A percentile compares a stretch with the other conserved stretches of the same genome.
Conservation (phyloP, 2,329 filamentous ascomycete genomes). For the Hypoxylon sp. region DNA sequence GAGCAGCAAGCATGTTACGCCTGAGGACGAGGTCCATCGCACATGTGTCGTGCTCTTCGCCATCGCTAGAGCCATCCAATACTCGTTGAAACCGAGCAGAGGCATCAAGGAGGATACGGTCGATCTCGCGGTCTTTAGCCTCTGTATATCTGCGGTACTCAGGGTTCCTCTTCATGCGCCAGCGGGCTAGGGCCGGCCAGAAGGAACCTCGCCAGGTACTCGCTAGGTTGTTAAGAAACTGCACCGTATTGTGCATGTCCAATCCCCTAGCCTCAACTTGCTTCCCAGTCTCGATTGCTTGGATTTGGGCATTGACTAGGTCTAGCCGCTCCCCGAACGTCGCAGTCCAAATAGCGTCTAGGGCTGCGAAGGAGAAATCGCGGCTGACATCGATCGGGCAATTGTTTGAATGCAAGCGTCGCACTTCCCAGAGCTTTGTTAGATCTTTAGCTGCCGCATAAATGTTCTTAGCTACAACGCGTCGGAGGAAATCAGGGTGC, state of each 20-base stretch:
- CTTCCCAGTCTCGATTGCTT: slow-evolving; percentile 22
- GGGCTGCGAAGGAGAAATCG: slow-evolving; percentile 41
- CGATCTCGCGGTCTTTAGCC: slow-evolving; percentile 45
- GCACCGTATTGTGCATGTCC: slow-evolving; percentile 33
- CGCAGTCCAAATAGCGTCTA: slow-evolving; percentile 43
- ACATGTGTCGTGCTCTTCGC: slow-evolving; percentile 52
- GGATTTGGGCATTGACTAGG: slow-evolving; percentile 30
- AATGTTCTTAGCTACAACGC: slow-evolving; percentile 30
- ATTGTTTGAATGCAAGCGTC: slow-evolving; percentile 11
- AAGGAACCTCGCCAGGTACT: slow-evolving; percentile 23
- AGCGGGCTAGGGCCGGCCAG: slow-evolving; percentile 31
- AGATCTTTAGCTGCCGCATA: slow-evolving; percentile 35
- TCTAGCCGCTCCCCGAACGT: slow-evolving; percentile 36
- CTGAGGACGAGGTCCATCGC: slow-evolving; percentile 57
- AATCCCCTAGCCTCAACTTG: slow-evolving; percentile 23
- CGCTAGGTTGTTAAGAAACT: slow-evolving; percentile 33
- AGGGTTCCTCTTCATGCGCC: slow-evolving; percentile 27
- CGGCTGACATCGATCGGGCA: slow-evolving; percentile 18
- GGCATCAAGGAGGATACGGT: slow-evolving; percentile 44
- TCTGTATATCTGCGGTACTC: slow-evolving; percentile 43
- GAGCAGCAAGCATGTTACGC: slow-evolving; percentile 53
- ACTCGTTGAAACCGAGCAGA: slow-evolving; percentile 43
- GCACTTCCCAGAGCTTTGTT: slow-evolving; percentile 34
- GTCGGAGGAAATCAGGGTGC: slow-evolving; percentile 40
- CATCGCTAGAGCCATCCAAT: slow-evolving; percentile 39